Percentiles rank a stretch among this genome's conserved stretches.
Conservation (phyloP, 352 stramenopile species). For the Globisporangium uncinulatum region DNA sequence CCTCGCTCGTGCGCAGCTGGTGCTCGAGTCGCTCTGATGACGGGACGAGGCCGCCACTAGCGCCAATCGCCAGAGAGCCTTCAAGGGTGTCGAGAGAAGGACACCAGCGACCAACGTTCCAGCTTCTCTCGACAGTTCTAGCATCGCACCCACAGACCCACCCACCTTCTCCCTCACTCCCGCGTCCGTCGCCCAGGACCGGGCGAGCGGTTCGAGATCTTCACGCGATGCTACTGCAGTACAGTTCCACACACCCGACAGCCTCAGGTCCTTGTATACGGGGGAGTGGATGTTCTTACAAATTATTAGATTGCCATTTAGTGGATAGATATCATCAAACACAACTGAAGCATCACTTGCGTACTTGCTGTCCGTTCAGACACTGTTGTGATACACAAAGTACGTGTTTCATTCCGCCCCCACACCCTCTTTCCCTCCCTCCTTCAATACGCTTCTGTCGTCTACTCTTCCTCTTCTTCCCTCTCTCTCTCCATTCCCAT, state of each 20-base stretch:
- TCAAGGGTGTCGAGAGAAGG: not conserved
- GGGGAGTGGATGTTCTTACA: no score
- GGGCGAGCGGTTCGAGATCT: no score
- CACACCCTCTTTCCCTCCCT: not conserved
- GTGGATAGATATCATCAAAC: no score
- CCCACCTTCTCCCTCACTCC: not conserved
- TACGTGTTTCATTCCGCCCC: no score
- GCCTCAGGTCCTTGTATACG: no score
- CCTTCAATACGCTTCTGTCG: constrained; percentile 2
- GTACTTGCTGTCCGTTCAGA: no score
- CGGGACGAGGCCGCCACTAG: not conserved
- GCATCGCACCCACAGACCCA: not conserved
- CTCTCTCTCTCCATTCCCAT: not conserved
- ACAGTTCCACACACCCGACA: no score
- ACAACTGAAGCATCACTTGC: no score
- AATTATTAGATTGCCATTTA: no score
- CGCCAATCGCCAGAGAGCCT: not conserved
- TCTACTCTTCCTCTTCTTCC: not conserved
- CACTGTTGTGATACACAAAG: not conserved
- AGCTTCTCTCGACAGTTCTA: no score
- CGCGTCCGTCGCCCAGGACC: not conserved
- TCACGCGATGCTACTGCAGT: no score
- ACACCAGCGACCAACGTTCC: not conserved
- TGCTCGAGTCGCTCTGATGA: constrained; percentile 31
- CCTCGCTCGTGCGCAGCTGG: constrained; percentile 32